Base-by-base conservation (phyloP, 2,329 filamentous ascomycete species). In the Beauveria pseudobassiana region DNA sequence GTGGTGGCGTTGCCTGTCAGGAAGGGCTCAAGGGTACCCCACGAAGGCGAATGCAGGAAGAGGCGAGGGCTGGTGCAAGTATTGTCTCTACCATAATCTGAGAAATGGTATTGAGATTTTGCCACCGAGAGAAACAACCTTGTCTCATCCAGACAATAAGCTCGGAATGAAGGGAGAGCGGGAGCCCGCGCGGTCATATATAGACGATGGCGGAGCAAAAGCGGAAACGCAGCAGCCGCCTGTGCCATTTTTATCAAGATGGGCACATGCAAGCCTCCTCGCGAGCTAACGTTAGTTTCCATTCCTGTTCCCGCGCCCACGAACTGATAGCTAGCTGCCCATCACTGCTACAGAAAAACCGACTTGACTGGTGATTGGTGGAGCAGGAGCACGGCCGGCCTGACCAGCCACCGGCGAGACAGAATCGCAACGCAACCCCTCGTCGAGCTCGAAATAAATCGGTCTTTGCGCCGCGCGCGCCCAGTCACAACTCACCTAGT, bases 191-290 rank as follows among this genome's bases (percentile, higher is more conserved):
- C n/a, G 38, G 18, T 18, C 57, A 59, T 59, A 51, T 59, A 59
- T 59, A 58, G 20, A n/a, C 10, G 12, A 20, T 34, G 18, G 9
- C 22, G 20, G 42, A 12, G 38, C 8, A 22, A 51, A 18, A n/a
- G 54, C 40, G 7, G 30, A 34, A n/a, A 20, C 40, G 24, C 42
- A 30, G 24, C 45, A 59, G 34, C 30, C 55, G 54, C n/a, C 43
- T 7, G 7, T 50, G 38, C 48, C 57, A 28, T 30, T 52, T 45
- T 52, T 38, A 42, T 59, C 57, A 43, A 61, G 59, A 61, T 61
- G 59, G 45, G 59, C 59, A 61, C 59, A 61, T 61, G 59, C 59
- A 61, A 54, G 51, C 45, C 59, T 50, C 43, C 42, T 48, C 30
- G 34, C 6, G 20, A 34, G 34, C 52, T 55, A 55, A n/a, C 8